Base-by-base conservation (phyloP, 768 basidiomycete species). In the Cystobasidium onofrii region DNA sequence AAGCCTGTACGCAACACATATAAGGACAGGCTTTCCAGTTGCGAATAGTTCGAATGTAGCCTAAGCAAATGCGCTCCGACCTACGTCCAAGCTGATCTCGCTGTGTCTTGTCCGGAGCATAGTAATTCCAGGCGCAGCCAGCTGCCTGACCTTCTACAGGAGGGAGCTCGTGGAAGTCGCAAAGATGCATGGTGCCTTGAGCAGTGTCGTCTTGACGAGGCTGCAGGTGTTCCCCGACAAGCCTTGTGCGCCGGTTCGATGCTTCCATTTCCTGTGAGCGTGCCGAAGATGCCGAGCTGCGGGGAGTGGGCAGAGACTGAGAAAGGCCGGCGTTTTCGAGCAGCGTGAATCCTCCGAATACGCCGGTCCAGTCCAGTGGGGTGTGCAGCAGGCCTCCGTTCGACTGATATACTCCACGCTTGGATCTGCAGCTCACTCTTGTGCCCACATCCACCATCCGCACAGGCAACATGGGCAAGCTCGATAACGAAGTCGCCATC, bases 81-180 rank as follows among this genome's bases (percentile, higher is more conserved):
- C 23, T 20, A 74, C 73, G 33, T 4, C 73, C 73, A 1, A 74
- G 66, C 52, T 74, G 31, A 43, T 74, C 73, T 12, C 29, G 33
- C 50, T 57, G 29, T 25, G 66, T 20, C 7, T 43, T 25, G 6
- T 63, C 67, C 25, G 36, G 6, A 7, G 46, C 23, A 52, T 63
- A 75, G 33, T 73, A 36, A 18, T 55, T 55, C 74, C 74, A 75
- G 18, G 74, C 74, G 36, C 67, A 71, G 1, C 67, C 67, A 18
- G 69, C 46, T 20, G 74, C 69, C 74, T 34, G 34, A 7, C 74
- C 74, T 25, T 71, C 60, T 1, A 75, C 67, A 25, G 33, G 27
- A 4, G 74, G 74, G 12, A 75, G 17, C 9, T 76, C 70, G 13
- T 73, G 20, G 34, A 71, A 71, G 52, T 39, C 36, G 55, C 69